A percentile compares a stretch with the other conserved stretches of the same genome.
These are phyloP conservation scores for Colletotrichum tamarilloi DNA, from an alignment of 2,329 filamentous ascomycete species.

Conservation along the genomic window DNA sequence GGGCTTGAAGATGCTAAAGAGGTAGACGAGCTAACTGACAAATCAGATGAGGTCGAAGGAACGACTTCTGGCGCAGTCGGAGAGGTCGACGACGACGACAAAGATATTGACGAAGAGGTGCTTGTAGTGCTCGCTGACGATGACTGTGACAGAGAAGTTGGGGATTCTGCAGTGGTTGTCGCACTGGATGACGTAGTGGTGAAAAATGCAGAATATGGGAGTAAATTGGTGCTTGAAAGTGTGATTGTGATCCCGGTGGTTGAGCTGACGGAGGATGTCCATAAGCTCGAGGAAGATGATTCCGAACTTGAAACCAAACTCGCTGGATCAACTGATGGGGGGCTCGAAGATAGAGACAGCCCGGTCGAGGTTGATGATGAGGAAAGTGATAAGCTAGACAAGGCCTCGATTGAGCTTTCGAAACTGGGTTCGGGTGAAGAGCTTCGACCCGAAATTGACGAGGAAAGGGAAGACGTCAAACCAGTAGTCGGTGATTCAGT, in stretches of 20 bases:
- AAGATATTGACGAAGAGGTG: background rate
- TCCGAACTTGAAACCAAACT: background rate
- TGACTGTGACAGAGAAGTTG: background rate
- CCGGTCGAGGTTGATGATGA: background rate
- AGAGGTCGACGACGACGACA: background rate
- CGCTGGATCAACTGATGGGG: background rate
- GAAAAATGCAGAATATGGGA: background rate
- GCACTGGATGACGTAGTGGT: background rate
- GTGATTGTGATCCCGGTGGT: background rate
- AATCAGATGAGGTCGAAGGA: background rate
- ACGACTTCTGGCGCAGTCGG: background rate
- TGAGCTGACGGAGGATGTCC: background rate
- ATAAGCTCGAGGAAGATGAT: background rate
- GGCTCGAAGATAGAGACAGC: background rate
- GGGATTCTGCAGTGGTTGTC: background rate
- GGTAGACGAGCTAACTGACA: background rate
- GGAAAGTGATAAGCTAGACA: background rate
- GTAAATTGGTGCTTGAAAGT: background rate
- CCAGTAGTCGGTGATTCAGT: background rate
- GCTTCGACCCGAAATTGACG: background rate
- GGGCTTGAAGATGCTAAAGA: background rate
- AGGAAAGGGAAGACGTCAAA: background rate
- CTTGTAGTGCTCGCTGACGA: background rate
- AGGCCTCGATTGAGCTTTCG: background rate
- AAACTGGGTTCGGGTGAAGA: background rate